A percentile compares a stretch with the other conserved stretches of the same genome.
phyloP scores from a whole-genome alignment of 805 yeast genomes.

The Suhomyces emberorum region DNA sequence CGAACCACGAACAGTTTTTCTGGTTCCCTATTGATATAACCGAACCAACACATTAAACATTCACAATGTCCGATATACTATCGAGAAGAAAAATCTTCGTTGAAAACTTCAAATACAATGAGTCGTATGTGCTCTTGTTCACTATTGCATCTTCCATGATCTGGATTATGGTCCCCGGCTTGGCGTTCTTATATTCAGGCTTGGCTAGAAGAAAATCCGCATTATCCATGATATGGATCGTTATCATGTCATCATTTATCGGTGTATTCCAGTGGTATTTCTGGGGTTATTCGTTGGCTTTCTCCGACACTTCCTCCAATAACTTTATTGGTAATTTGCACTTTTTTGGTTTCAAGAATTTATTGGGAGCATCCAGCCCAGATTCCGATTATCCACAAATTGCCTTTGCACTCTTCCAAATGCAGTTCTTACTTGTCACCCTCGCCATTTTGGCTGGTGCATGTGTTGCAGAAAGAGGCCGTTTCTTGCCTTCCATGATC shows the following conservation, averaged over 20 bases:
- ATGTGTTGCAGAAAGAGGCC: conserved; percentile 82
- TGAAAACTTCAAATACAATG: conserved; percentile 30
- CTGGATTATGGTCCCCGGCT: conserved; percentile 91
- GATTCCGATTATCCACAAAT: conserved; percentile 68
- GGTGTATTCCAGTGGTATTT: conserved; percentile 92
- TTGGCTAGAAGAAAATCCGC: conserved; percentile 90
- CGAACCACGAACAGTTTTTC: too few relatives aligned
- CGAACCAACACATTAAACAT: too few relatives aligned
- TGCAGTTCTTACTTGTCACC: conserved; percentile 91
- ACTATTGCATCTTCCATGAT: conserved; percentile 67
- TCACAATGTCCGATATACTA: conserved; percentile 2
- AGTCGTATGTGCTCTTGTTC: conserved; percentile 37
- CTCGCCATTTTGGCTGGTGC: conserved; percentile 90
- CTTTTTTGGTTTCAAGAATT: conserved; percentile 75
- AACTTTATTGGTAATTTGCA: conserved; percentile 85
- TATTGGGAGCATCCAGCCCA: conserved; percentile 43
- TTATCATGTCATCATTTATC: conserved; percentile 67
- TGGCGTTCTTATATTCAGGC: conserved; percentile 90
- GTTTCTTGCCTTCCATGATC: conserved; percentile 79
- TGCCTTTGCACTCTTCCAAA: conserved; percentile 81
- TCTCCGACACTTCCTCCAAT: conserved; percentile 74
- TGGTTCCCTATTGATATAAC: too few relatives aligned
- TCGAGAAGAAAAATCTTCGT: conserved; percentile 30
- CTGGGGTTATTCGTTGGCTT: conserved; percentile 96
- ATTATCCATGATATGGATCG: conserved; percentile 76